Conservation (phyloP, 208 protist genomes). For the Trypanosomatidae sp. region DNA sequence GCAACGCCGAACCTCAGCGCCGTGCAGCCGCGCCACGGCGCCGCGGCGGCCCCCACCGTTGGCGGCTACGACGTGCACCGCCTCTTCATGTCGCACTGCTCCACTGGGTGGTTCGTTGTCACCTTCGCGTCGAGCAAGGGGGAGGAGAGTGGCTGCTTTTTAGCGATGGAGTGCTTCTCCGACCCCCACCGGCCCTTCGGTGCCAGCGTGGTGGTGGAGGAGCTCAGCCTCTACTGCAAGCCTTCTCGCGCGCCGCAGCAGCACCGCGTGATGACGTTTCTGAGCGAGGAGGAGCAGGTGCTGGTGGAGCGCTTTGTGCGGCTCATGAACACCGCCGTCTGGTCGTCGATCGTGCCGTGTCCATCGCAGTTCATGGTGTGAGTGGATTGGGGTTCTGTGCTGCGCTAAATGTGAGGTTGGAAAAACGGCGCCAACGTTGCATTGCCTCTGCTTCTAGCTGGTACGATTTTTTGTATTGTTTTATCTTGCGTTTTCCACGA, state of each 20-base stretch:
- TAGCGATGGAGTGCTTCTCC: slow-evolving; percentile 40
- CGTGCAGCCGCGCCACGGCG: background rate
- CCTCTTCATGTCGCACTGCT: slow-evolving; percentile 20
- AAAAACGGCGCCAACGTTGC: no score
- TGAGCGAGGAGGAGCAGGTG: slow-evolving; percentile 20
- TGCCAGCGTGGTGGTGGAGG: slow-evolving; percentile 27
- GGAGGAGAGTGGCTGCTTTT: slow-evolving; percentile 24
- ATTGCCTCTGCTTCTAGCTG: no score
- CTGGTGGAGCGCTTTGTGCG: slow-evolving; percentile 32
- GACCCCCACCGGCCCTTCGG: slow-evolving; percentile 18
- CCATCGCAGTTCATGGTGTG: slow-evolving; percentile 7
- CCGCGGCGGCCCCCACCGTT: background rate
- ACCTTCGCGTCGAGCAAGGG: slow-evolving; percentile 27
- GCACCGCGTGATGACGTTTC: slow-evolving; percentile 25
- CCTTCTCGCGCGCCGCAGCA: slow-evolving; percentile 13
- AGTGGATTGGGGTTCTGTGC: no score
- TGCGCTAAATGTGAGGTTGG: no score
- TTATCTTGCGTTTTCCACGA: no score
- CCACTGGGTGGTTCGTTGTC: slow-evolving; percentile 21
- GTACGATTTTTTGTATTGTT: no score
- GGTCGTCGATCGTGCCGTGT: slow-evolving; percentile 23
- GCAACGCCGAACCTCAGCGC: background rate
- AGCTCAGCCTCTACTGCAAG: slow-evolving; percentile 34
- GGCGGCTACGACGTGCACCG: slow-evolving; percentile 27
- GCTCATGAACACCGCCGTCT: slow-evolving; percentile 30